Evolutionary conservation across 805 yeast genomes (phyloP).

Genomic region (Brettanomyces bruxellensis): DNA sequence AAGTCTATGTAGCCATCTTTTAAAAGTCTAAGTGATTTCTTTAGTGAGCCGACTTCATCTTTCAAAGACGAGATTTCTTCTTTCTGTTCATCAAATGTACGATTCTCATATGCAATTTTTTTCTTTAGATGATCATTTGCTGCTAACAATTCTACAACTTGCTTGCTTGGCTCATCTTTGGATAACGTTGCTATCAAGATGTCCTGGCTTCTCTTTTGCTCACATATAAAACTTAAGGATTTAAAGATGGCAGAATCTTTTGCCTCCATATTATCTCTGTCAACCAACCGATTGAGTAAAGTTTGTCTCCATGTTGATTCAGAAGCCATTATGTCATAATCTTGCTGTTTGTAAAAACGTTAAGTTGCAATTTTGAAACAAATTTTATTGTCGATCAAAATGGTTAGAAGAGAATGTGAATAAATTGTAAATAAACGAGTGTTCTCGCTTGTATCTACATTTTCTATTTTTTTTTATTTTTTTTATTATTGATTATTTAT

Average conservation of each 20-base stretch:
- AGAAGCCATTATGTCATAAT: too few species aligned
- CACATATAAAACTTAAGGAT: too few species aligned
- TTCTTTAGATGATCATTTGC: constrained; percentile 5
- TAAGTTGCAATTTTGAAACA: too few species aligned
- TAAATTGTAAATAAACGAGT: too few species aligned
- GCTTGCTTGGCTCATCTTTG: constrained; percentile 10
- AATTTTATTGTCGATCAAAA: too few species aligned
- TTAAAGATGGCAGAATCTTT: too few species aligned
- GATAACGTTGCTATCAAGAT: constrained; percentile 2
- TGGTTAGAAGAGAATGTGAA: too few species aligned
- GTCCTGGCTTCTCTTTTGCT: not conserved
- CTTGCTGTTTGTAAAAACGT: too few species aligned
- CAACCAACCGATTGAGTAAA: constrained; percentile 2
- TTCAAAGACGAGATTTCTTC: constrained; percentile 4
- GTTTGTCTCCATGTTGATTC: too few species aligned
- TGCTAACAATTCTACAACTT: constrained; percentile 6
- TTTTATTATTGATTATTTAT: too few species aligned
- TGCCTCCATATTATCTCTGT: constrained; percentile 8
- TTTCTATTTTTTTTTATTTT: not conserved
- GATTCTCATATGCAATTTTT: not conserved
- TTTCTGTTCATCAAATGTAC: constrained; percentile 6
- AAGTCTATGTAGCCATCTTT: constrained; percentile 18
- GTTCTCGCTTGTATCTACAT: not conserved
- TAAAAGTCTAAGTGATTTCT: constrained; percentile 11
- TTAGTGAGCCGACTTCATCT: constrained; percentile 5